These are phyloP conservation scores for Hypoxylon sp. DNA, from an alignment of 2,329 filamentous ascomycete species.

Conservation along the genomic window DNA sequence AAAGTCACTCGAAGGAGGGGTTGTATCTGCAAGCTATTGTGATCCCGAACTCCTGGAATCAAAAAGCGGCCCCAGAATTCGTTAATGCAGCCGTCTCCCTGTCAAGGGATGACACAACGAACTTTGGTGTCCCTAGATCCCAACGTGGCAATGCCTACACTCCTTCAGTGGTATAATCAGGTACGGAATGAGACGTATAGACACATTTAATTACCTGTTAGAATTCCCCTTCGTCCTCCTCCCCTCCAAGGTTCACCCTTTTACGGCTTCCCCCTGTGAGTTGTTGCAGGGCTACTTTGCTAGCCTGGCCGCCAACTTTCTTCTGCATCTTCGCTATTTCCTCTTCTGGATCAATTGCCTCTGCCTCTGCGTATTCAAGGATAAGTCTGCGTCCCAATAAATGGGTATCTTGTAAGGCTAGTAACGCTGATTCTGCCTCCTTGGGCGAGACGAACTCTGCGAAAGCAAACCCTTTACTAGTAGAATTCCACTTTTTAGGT, in stretches of 20 bases:
- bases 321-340: constrained; percentile 97
- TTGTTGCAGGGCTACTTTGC: constrained; percentile 91
- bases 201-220: constrained; percentile 53
- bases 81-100: constrained; percentile 45
- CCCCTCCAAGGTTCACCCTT: constrained; percentile 88
- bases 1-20: constrained; percentile 47
- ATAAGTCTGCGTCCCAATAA: constrained; percentile 90
- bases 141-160: constrained; percentile 50
- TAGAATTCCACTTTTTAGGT: constrained; percentile 93
- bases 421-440: constrained; percentile 92
- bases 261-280: constrained; percentile 86
- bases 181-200: constrained; percentile 48
- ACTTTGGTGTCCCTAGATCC: constrained; percentile 47
- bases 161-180: constrained; percentile 51
- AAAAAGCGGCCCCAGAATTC: constrained; percentile 34
- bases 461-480: constrained; percentile 94
- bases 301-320: constrained; percentile 91
- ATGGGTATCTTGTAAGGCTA: constrained; percentile 92
- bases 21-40: constrained; percentile 46
- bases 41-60: constrained; percentile 45
- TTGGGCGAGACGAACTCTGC: constrained; percentile 93
- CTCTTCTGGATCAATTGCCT: constrained; percentile 91
- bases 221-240: constrained; percentile 70
- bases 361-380: constrained; percentile 90
- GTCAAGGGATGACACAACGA: constrained; percentile 50